Conservation (phyloP, 2,329 filamentous ascomycete genomes). For the Neonectria magnoliae region DNA sequence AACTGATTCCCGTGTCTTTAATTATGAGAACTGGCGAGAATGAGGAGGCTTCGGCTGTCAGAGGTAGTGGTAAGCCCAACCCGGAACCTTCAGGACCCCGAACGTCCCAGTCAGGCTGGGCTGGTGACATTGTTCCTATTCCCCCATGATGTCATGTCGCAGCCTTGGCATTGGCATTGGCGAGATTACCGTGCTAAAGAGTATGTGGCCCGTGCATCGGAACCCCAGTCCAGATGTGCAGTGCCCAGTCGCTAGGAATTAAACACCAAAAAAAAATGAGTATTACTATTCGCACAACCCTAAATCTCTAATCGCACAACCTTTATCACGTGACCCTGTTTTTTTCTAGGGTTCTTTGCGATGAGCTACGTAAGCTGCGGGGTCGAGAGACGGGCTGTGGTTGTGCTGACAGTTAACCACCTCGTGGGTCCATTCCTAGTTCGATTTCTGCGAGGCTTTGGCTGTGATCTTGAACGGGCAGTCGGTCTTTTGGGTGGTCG, state of each 20-base stretch:
- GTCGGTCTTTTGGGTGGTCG: too few relatives aligned
- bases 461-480: too few relatives aligned
- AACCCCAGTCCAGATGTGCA: not conserved
- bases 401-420: too few relatives aligned
- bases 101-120: slow-evolving; percentile 2
- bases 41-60: not conserved
- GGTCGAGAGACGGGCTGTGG: too few relatives aligned
- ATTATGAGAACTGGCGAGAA: slow-evolving; percentile 2
- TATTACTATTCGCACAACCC: too few relatives aligned
- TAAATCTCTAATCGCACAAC: too few relatives aligned
- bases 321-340: too few relatives aligned
- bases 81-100: slow-evolving; percentile 10
- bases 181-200: slow-evolving; percentile 6
- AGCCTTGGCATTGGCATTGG: not conserved
- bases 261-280: slow-evolving; percentile 44
- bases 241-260: not conserved
- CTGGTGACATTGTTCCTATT: slow-evolving; percentile 13
- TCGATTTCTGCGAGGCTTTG: too few relatives aligned
- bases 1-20: slow-evolving; percentile 1
- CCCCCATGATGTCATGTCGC: slow-evolving; percentile 42
- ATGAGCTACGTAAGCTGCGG: too few relatives aligned
- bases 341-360: too few relatives aligned
- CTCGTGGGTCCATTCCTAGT: too few relatives aligned
- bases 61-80: slow-evolving; percentile 1
- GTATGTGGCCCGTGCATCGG: slow-evolving; percentile 13